Conservation (phyloP, 2,329 filamentous ascomycete species). For the Sporothrix luriei region DNA sequence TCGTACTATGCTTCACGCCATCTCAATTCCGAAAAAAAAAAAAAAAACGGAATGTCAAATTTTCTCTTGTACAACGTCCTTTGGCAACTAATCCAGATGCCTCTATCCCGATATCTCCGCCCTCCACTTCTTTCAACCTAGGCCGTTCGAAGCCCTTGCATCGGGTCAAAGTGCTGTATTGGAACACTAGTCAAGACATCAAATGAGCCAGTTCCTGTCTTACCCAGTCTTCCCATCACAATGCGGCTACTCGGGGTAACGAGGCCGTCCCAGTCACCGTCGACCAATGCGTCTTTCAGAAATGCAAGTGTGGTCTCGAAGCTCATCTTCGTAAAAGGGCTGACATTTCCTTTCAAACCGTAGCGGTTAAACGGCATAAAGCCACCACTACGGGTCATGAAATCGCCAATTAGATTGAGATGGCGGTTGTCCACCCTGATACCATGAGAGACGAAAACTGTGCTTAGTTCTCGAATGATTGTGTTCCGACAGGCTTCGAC, state of each 20-base stretch:
- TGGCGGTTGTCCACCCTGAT: slow-evolving; percentile 92
- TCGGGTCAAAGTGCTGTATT: slow-evolving; percentile 51
- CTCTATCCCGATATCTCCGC: too few species aligned
- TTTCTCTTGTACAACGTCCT: too few species aligned
- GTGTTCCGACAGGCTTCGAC: slow-evolving; percentile 88
- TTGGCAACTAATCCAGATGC: too few species aligned
- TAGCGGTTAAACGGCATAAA: slow-evolving; percentile 93
- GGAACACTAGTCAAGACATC: slow-evolving; percentile 73
- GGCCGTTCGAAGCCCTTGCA: slow-evolving; percentile 27
- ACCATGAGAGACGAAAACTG: slow-evolving; percentile 86
- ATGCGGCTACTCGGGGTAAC: slow-evolving; percentile 83
- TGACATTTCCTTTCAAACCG: slow-evolving; percentile 80
- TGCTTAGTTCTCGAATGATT: slow-evolving; percentile 82
- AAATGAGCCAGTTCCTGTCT: slow-evolving; percentile 87
- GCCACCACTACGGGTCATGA: slow-evolving; percentile 91
- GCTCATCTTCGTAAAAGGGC: slow-evolving; percentile 97
- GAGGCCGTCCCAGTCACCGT: slow-evolving; percentile 87
- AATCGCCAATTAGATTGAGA: slow-evolving; percentile 92
- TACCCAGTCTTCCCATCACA: slow-evolving; percentile 80
- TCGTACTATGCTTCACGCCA: too few species aligned
- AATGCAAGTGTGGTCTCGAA: slow-evolving; percentile 97
- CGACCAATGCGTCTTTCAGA: slow-evolving; percentile 86
- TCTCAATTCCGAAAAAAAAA: too few species aligned
- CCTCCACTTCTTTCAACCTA: background rate
- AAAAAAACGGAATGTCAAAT: too few species aligned